Evolutionary conservation across 148 eudicot genomes (phyloP).

Genomic region (Hydrangea macrophylla): DNA sequence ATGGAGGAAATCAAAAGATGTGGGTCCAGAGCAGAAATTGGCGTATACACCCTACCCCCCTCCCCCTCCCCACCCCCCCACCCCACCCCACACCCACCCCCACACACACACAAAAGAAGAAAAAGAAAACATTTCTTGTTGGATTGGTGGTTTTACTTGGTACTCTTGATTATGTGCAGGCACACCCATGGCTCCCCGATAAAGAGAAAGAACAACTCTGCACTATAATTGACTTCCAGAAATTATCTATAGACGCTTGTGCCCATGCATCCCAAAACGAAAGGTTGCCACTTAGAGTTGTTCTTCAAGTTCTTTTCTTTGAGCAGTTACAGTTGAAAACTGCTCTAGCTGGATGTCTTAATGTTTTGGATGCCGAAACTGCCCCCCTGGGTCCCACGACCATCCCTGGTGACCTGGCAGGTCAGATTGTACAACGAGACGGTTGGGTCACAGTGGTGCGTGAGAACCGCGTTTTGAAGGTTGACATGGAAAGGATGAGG

Average conservation of each 20-base stretch:
- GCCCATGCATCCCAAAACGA: slow-evolving; percentile 94
- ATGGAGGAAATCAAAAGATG: too few species aligned
- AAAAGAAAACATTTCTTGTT: not conserved
- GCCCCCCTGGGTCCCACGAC: slow-evolving; percentile 33
- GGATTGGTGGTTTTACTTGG: slow-evolving; percentile 1
- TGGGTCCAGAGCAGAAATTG: too few species aligned
- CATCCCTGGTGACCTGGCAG: slow-evolving; percentile 26
- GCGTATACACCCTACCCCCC: too few species aligned
- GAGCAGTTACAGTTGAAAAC: slow-evolving; percentile 87
- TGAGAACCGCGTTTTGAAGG: slow-evolving; percentile 64
- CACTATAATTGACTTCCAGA: slow-evolving; percentile 74
- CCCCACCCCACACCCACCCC: too few species aligned
- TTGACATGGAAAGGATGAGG: slow-evolving; percentile 78
- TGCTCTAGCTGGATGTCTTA: slow-evolving; percentile 65
- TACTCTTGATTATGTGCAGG: slow-evolving; percentile 42
- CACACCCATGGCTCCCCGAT: slow-evolving; percentile 84
- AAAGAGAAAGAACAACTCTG: slow-evolving; percentile 79
- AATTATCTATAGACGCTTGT: slow-evolving; percentile 94
- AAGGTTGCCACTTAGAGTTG: slow-evolving; percentile 72
- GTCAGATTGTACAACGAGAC: slow-evolving; percentile 56
- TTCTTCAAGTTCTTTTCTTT: slow-evolving; percentile 87
- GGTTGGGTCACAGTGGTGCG: slow-evolving; percentile 76
- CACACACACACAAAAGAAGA: too few species aligned
- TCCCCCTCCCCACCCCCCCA: too few species aligned
- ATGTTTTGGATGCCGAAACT: slow-evolving; percentile 45